phyloP scores from a whole-genome alignment of 805 yeast species.

The Lipomyces anomalus region DNA sequence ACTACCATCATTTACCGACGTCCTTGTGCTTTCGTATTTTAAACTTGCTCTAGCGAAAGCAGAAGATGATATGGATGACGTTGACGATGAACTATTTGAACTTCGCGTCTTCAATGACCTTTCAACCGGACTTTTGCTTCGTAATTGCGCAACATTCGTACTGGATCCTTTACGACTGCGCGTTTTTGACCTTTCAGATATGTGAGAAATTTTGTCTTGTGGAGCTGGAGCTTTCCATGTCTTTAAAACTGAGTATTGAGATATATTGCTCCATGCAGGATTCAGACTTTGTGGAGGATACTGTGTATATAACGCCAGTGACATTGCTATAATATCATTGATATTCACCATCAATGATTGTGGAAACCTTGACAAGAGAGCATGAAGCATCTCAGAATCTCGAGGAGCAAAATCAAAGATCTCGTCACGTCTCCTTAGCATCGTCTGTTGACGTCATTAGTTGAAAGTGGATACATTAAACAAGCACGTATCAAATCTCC shows the following conservation, averaged over 20 bases:
- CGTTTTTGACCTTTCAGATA: not conserved
- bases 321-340: slow-evolving; percentile 24
- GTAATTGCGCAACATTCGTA: too few species aligned
- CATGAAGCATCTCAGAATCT: slow-evolving; percentile 41
- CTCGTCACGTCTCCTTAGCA: slow-evolving; percentile 42
- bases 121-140: not conserved
- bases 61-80: too few species aligned
- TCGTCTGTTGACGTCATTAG: too few species aligned
- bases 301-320: slow-evolving; percentile 19
- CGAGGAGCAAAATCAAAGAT: slow-evolving; percentile 37
- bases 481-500: not conserved
- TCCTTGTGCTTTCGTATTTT: not conserved
- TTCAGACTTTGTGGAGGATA: slow-evolving; percentile 22
- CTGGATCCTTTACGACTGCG: not conserved
- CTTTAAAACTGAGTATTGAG: slow-evolving; percentile 34
- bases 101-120: not conserved
- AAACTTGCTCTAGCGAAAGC: not conserved
- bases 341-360: slow-evolving; percentile 22
- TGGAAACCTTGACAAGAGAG: slow-evolving; percentile 33
- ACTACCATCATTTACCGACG: not conserved
- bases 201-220: not conserved
- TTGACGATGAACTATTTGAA: not conserved
- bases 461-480: too few species aligned
- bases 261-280: slow-evolving; percentile 27
- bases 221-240: slow-evolving; percentile 9